Conservation (phyloP, 2,329 filamentous ascomycete species). For the Rachicladosporium sp. region DNA sequence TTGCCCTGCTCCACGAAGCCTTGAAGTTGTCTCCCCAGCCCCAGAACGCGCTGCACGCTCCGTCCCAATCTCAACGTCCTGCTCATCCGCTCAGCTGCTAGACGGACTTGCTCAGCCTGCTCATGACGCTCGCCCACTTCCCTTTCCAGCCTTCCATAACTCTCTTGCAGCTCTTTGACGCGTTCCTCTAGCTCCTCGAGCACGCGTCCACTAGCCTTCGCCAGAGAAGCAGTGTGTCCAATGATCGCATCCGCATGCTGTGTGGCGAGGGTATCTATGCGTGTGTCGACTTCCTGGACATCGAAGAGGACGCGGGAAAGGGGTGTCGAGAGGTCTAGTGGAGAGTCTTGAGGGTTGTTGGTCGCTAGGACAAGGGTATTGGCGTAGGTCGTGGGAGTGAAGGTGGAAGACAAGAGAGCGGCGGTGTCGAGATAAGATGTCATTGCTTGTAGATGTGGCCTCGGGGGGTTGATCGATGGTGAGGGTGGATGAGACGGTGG, state of each 20-base stretch:
- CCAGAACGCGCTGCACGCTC: slow-evolving; percentile 64
- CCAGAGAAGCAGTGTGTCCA: slow-evolving; percentile 62
- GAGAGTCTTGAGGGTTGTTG: slow-evolving; percentile 81
- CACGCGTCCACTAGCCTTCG: slow-evolving; percentile 58
- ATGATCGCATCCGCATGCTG: slow-evolving; percentile 72
- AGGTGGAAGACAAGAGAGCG: slow-evolving; percentile 70
- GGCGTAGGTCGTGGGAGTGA: slow-evolving; percentile 71
- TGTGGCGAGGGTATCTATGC: slow-evolving; percentile 82
- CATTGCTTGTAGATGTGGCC: no score
- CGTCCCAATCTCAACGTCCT: slow-evolving; percentile 66
- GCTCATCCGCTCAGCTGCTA: slow-evolving; percentile 67
- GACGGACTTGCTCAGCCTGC: slow-evolving; percentile 68
- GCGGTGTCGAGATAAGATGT: slow-evolving; percentile 80
- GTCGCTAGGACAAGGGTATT: slow-evolving; percentile 80
- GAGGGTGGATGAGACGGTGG: no score
- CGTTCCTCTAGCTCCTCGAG: slow-evolving; percentile 68
- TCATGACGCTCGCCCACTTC: slow-evolving; percentile 80
- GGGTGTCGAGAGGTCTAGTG: slow-evolving; percentile 86
- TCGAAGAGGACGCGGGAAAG: slow-evolving; percentile 91
- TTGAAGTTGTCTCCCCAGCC: slow-evolving; percentile 75
- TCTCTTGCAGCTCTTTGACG: slow-evolving; percentile 66
- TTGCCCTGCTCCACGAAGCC: slow-evolving; percentile 58
- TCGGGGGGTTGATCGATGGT: no score
- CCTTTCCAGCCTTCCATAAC: slow-evolving; percentile 72
- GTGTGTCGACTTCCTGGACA: slow-evolving; percentile 90